Base-by-base conservation (phyloP, 495 filamentous ascomycete species). In the Penicillium fimorum region DNA sequence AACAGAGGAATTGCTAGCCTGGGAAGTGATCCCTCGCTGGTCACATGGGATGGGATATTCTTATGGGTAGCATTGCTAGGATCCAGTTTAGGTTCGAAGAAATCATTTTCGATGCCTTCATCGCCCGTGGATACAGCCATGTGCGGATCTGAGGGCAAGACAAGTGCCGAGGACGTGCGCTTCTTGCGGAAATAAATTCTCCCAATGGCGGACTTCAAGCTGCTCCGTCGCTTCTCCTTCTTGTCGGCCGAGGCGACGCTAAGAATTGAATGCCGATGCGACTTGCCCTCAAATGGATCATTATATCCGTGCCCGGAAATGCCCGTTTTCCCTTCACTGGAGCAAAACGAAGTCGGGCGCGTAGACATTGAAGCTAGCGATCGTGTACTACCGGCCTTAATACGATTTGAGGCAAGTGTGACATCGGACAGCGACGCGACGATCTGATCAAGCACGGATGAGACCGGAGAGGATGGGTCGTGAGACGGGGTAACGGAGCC, bases 301-400 rank as follows among this genome's bases (percentile, higher is more conserved):
- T 54, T 48, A 50, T 56, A 53, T 18, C 49, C 60, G 29, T 53
- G 52, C 18, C 51, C 60, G 9, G 58, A 51, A 27, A 55, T 54
- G 3, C 58, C 41, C 7, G 64, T 45, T 13, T 58, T 68, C 25
- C 70, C 73, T 35, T 77, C 73, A 45, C 63, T 74, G 0, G 76
- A 77, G 47, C 72, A 72, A 52, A 67, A 75, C 2, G 76, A 79
- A 3, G 76, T 76, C 1, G 74, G 76, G 3, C 72, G 67, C 11
- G 73, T 77, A 2, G 73, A 77, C 3, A 71, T 59, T 18, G 74
- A 76, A 24, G 71, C 70, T 45, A 76, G 66, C 25, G 76, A 79
- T 29, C 74, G 72, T 22, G 67, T 65, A 58, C 76, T 79, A 10
- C 70, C 67, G 13, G 68, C 56, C 47, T 73, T 69, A 27, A 50